Conservation (phyloP, 2,329 filamentous ascomycete species). For the Ceratocystis diversiconidia region DNA sequence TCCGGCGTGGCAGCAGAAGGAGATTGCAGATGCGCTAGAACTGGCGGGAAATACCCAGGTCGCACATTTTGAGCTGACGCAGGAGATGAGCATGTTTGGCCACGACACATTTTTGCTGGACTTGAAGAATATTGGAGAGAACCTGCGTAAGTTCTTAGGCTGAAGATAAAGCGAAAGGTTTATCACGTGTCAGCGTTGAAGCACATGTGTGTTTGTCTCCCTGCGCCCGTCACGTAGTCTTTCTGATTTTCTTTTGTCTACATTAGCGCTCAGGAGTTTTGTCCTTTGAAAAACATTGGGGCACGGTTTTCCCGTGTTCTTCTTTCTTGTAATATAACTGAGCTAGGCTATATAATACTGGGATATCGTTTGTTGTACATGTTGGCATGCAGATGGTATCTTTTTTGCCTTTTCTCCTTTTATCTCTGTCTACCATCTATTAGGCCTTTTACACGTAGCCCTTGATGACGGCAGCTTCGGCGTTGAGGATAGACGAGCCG, state of each 20-base stretch:
- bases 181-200: no score
- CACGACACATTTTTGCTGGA: constrained; percentile 95
- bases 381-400: neutral
- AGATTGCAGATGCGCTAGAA: constrained; percentile 73
- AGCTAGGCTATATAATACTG: neutral
- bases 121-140: constrained; percentile 78
- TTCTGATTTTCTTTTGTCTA: neutral
- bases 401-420: neutral
- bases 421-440: neutral
- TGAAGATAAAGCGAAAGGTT: constrained; percentile 24
- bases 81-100: constrained; percentile 87
- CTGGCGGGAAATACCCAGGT: constrained; percentile 67
- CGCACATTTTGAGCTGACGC: constrained; percentile 77
- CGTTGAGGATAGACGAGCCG: constrained; percentile 90
- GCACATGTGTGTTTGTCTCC: neutral
- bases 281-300: no score
- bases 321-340: neutral
- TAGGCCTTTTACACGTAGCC: constrained; percentile 50
- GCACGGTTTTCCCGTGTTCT: neutral
- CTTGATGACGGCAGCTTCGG: constrained; percentile 81
- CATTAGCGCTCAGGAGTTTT: neutral
- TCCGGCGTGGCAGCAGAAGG: constrained; percentile 93
- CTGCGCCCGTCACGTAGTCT: neutral
- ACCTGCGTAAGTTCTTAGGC: constrained; percentile 62
- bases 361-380: neutral